Percentiles rank a stretch among this genome's conserved stretches.
phyloP scores from a whole-genome alignment of 495 filamentous ascomycete species.

The Trichoderma gamsii region DNA sequence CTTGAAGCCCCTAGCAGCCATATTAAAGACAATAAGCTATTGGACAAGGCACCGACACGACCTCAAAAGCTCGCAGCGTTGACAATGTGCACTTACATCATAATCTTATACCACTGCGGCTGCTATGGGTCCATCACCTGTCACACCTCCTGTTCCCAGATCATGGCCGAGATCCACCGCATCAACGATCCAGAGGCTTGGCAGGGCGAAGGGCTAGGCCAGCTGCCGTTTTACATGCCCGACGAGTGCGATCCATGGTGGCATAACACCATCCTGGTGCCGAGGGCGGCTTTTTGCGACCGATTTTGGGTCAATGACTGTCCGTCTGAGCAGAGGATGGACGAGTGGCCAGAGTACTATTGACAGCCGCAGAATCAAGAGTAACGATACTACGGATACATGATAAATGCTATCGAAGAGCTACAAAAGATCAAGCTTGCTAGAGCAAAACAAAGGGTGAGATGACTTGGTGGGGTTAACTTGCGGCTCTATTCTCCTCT shows the following conservation, averaged over 20 bases:
- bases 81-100: conserved; percentile 6
- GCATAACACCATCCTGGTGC: conserved; percentile 5
- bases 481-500: background rate
- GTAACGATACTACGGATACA: background rate
- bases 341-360: background rate
- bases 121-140: background rate
- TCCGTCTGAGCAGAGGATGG: background rate
- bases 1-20: background rate
- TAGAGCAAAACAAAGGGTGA: no score
- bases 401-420: no score
- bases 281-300: background rate
- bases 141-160: background rate
- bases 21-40: background rate
- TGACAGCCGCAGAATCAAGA: background rate
- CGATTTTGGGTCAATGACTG: background rate
- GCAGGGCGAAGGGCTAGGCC: conserved; percentile 2
- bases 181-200: conserved; percentile 15
- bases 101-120: conserved; percentile 4
- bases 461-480: no score
- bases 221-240: background rate
- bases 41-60: background rate
- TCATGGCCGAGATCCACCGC: conserved; percentile 7
- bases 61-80: background rate
- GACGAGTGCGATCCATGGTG: background rate
- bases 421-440: no score